A percentile compares a stretch with the other conserved stretches of the same genome.
These are phyloP conservation scores for Aspergillus taichungensis DNA, from an alignment of 495 filamentous ascomycete species.

Conservation along the genomic window DNA sequence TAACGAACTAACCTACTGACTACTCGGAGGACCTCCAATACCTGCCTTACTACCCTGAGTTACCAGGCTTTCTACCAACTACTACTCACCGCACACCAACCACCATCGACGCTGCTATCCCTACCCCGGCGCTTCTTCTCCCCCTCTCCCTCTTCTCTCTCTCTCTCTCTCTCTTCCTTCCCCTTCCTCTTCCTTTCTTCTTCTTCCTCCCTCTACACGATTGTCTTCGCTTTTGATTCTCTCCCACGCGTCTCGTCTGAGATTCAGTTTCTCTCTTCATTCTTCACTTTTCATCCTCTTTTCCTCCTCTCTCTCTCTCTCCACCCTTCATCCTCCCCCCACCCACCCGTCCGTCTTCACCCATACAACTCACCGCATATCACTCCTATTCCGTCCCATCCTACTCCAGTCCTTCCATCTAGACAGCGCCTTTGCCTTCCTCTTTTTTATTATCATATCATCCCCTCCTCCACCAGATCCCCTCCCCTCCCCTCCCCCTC, in stretches of 20 bases:
- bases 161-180: slow-evolving; percentile 7
- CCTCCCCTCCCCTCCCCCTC: slow-evolving; percentile 12
- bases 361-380: neutral
- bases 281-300: slow-evolving; percentile 18
- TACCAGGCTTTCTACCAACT: too few relatives aligned
- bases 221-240: neutral
- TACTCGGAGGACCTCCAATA: too few relatives aligned
- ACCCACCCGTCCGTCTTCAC: slow-evolving; percentile 10
- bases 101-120: neutral
- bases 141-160: neutral
- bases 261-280: neutral
- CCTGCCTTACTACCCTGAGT: too few relatives aligned
- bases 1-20: too few relatives aligned
- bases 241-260: neutral
- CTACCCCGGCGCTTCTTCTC: neutral
- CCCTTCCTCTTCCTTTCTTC: slow-evolving; percentile 2
- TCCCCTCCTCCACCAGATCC: slow-evolving; percentile 10
- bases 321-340: slow-evolving; percentile 12
- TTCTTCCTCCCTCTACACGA: neutral
- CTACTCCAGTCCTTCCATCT: too few relatives aligned
- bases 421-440: too few relatives aligned
- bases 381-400: too few relatives aligned
- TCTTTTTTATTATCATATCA: slow-evolving; percentile 1
- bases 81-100: neutral
- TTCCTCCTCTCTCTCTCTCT: slow-evolving; percentile 4